Evolutionary conservation across 1,284 basidiomycete species (phyloP).

Genomic region (Cystobasidium pallidum): DNA sequence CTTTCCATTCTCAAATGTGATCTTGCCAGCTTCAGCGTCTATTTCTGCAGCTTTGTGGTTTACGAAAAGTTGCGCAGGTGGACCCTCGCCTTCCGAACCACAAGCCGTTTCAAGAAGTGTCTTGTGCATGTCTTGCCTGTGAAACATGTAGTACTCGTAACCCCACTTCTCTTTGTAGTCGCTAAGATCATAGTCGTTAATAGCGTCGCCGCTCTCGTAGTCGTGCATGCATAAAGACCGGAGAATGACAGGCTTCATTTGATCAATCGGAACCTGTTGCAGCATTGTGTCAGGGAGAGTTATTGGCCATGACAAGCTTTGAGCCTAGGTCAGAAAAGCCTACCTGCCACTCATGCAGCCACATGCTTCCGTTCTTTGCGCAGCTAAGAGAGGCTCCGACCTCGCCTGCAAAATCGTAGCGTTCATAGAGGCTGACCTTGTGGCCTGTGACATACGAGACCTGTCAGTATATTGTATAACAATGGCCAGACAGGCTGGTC

Average conservation of each 20-base stretch:
- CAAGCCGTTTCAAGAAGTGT: slow-evolving; percentile 55
- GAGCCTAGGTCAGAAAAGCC: not conserved
- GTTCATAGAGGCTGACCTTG: slow-evolving; percentile 54
- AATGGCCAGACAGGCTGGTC: not conserved
- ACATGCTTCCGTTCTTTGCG: slow-evolving; percentile 40
- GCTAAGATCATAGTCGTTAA: slow-evolving; percentile 53
- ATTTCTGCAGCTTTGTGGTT: slow-evolving; percentile 55
- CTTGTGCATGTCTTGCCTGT: slow-evolving; percentile 56
- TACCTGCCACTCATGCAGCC: slow-evolving; percentile 41
- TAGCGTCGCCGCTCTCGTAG: slow-evolving; percentile 54
- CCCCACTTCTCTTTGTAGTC: slow-evolving; percentile 55
- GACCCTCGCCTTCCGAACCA: slow-evolving; percentile 52
- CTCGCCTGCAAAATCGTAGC: slow-evolving; percentile 55
- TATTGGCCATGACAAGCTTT: too few relatives aligned
- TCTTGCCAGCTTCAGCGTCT: slow-evolving; percentile 53
- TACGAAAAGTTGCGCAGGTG: slow-evolving; percentile 53
- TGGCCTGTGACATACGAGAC: not conserved
- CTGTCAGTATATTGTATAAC: slow-evolving; percentile 12
- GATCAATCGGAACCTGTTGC: slow-evolving; percentile 45
- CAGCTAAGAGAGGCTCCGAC: slow-evolving; percentile 50
- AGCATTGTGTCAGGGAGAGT: not conserved
- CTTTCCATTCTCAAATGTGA: slow-evolving; percentile 56
- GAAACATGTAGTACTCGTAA: slow-evolving; percentile 55
- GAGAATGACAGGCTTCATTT: slow-evolving; percentile 53
- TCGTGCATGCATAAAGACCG: slow-evolving; percentile 54